phyloP scores from a whole-genome alignment of 2,329 filamentous ascomycete species.

The Phaeosphaeriaceae sp. region DNA sequence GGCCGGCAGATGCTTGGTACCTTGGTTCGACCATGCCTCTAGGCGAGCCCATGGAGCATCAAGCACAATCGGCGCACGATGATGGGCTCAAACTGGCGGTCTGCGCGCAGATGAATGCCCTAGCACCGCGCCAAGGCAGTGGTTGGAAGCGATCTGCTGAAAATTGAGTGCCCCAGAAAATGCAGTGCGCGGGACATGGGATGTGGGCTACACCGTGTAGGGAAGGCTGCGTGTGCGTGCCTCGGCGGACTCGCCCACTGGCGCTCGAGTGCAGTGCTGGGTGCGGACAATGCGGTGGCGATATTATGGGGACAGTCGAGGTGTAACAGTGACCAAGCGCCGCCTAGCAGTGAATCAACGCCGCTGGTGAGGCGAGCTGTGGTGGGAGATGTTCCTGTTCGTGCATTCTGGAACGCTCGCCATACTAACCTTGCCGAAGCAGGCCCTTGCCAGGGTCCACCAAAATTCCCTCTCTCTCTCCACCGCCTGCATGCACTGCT shows the following conservation, averaged over 20 bases:
- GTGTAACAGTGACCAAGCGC: conserved; percentile 22
- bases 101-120: conserved; percentile 25
- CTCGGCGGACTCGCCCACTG: conserved; percentile 13
- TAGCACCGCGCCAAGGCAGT: conserved; percentile 28
- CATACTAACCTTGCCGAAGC: conserved; percentile 19
- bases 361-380: not conserved
- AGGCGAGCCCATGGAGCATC: conserved; percentile 16
- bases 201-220: conserved; percentile 19
- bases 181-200: conserved; percentile 16
- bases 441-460: conserved; percentile 23
- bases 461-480: conserved; percentile 21
- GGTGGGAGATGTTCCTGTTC: conserved; percentile 22
- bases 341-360: conserved; percentile 12
- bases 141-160: conserved; percentile 28
- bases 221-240: conserved; percentile 13
- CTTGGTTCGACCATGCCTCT: conserved; percentile 7
- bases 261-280: conserved; percentile 21
- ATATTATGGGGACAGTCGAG: conserved; percentile 11
- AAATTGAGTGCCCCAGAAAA: conserved; percentile 21
- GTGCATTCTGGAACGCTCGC: conserved; percentile 21
- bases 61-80: conserved; percentile 22
- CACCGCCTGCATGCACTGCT: conserved; percentile 27
- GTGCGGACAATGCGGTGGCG: conserved; percentile 31
- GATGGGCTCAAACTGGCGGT: conserved; percentile 38
- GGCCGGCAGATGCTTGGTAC: not conserved